Evolutionary conservation across 495 filamentous ascomycete genomes (phyloP).

Genomic region (Aspergillus cristatus): DNA sequence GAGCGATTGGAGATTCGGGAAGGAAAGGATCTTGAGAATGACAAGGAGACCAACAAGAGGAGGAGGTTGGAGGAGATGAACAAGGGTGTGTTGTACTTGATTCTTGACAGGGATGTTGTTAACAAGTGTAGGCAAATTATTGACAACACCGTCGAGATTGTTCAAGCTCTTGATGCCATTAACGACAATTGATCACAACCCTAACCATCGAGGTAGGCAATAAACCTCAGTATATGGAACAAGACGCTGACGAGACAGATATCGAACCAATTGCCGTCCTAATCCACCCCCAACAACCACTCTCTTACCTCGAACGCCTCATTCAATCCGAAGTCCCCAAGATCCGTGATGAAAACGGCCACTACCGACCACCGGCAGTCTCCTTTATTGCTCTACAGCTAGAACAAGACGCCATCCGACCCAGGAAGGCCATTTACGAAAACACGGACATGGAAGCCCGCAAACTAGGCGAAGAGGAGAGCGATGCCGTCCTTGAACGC

Average conservation of each 20-base stretch:
- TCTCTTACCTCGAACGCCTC: constrained; percentile 84
- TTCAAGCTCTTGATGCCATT: constrained; percentile 85
- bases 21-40: background rate
- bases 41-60: background rate
- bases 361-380: constrained; percentile 59
- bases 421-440: constrained; percentile 40
- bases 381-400: constrained; percentile 75
- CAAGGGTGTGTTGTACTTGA: constrained; percentile 45
- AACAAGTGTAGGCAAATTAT: constrained; percentile 60
- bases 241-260: constrained; percentile 16
- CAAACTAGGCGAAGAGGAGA: constrained; percentile 47
- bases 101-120: background rate
- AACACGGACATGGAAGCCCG: constrained; percentile 36
- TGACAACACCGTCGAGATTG: constrained; percentile 82
- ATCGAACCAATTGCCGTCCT: constrained; percentile 81
- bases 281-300: constrained; percentile 83
- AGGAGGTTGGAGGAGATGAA: constrained; percentile 43
- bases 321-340: constrained; percentile 82
- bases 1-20: background rate
- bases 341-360: constrained; percentile 46
- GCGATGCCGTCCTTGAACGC: constrained; percentile 23
- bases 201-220: constrained; percentile 36
- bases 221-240: constrained; percentile 12
- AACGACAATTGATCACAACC: constrained; percentile 48
- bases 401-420: constrained; percentile 47